phyloP scores from a whole-genome alignment of 495 filamentous ascomycete species.

The Lophiotrema nucula region DNA sequence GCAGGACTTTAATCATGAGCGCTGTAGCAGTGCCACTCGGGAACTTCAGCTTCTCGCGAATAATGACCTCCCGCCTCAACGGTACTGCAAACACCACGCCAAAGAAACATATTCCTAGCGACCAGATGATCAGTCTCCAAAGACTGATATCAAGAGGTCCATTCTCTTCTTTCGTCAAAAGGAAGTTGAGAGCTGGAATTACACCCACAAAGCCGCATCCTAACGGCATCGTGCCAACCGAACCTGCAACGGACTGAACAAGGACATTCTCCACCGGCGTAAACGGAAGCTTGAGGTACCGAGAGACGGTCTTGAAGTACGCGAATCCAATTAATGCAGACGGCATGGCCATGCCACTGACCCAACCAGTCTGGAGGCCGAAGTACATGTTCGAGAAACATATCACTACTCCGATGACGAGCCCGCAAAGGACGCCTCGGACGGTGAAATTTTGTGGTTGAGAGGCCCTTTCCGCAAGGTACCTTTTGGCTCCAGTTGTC shows the following conservation, averaged over 20 bases:
- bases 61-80: slow-evolving; percentile 80
- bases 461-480: slow-evolving; percentile 24
- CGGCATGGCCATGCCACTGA: slow-evolving; percentile 85
- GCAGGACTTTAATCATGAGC: slow-evolving; percentile 83
- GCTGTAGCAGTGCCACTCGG: slow-evolving; percentile 94
- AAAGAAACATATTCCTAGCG: slow-evolving; percentile 87
- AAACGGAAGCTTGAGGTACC: slow-evolving; percentile 71
- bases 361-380: slow-evolving; percentile 95
- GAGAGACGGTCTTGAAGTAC: slow-evolving; percentile 78
- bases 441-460: slow-evolving; percentile 70
- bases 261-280: slow-evolving; percentile 96
- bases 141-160: slow-evolving; percentile 71
- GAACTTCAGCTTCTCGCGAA: slow-evolving; percentile 87
- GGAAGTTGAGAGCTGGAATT: slow-evolving; percentile 85
- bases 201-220: slow-evolving; percentile 95
- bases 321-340: slow-evolving; percentile 94
- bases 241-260: slow-evolving; percentile 92
- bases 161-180: slow-evolving; percentile 71
- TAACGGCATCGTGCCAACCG: slow-evolving; percentile 94
- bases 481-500: slow-evolving; percentile 7
- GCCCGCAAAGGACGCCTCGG: slow-evolving; percentile 74
- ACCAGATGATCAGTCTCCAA: slow-evolving; percentile 82
- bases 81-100: slow-evolving; percentile 96
- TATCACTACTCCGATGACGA: slow-evolving; percentile 82
- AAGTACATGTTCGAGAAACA: slow-evolving; percentile 98